phyloP scores from a whole-genome alignment of 352 stramenopile genomes.

The Phytophthora multivora region DNA sequence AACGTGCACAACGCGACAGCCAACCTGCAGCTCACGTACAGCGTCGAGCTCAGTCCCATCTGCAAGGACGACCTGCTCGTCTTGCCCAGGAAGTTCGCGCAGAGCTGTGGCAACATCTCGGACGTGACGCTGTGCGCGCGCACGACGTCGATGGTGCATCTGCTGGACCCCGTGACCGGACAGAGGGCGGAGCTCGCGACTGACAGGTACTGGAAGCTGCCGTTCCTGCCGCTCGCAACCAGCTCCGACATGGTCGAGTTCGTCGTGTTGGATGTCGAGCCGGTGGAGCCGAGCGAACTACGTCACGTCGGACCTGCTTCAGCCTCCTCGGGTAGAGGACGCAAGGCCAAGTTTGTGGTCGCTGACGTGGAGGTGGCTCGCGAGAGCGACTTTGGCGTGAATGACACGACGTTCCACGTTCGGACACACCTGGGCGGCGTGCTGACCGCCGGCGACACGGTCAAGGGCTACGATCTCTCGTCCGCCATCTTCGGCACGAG shows the following conservation, averaged over 20 bases:
- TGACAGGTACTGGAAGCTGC: conserved; percentile 78
- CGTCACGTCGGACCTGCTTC: conserved; percentile 17
- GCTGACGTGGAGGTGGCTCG: conserved; percentile 75
- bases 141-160: conserved; percentile 65
- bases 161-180: conserved; percentile 64
- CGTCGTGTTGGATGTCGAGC: conserved; percentile 73
- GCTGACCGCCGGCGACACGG: conserved; percentile 63
- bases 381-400: conserved; percentile 77
- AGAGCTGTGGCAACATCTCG: conserved; percentile 70
- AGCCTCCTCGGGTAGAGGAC: conserved; percentile 7
- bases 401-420: conserved; percentile 76
- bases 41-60: conserved; percentile 71
- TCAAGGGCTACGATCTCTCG: conserved; percentile 78
- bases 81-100: conserved; percentile 58
- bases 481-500: conserved; percentile 56
- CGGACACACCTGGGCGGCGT: conserved; percentile 65
- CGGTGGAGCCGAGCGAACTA: conserved; percentile 36
- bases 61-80: conserved; percentile 81
- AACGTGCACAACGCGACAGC: conserved; percentile 66
- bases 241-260: conserved; percentile 71
- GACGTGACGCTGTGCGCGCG: conserved; percentile 63
- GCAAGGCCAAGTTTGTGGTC: conserved; percentile 43
- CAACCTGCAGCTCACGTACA: conserved; percentile 74
- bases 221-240: conserved; percentile 64
- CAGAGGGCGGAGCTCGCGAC: conserved; percentile 57